These are phyloP conservation scores for Skeletonema marinoi DNA, from an alignment of 108 stramenopile genomes.

Conservation along the genomic window DNA sequence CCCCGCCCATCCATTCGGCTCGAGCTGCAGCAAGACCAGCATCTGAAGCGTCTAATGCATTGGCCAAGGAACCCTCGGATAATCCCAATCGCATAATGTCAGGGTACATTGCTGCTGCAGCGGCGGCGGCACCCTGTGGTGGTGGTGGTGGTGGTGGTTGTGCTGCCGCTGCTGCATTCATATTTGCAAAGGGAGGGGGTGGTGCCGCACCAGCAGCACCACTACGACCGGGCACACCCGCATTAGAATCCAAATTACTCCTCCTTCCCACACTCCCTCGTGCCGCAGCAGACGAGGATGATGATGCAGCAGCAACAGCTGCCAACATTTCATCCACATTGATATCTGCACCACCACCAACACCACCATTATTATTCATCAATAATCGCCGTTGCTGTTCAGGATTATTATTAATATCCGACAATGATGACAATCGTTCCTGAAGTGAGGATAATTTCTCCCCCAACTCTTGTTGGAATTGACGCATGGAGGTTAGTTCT, in stretches of 20 bases:
- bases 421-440: slow-evolving; percentile 4
- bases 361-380: background rate
- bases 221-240: background rate
- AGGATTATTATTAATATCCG: background rate
- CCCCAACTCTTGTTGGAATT: slow-evolving; percentile 26
- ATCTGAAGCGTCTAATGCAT: background rate
- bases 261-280: background rate
- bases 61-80: background rate
- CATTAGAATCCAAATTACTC: background rate
- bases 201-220: background rate
- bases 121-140: background rate
- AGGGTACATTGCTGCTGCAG: background rate
- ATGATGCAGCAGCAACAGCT: background rate
- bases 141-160: background rate
- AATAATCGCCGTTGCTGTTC: background rate
- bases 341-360: background rate
- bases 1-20: background rate
- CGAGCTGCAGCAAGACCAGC: background rate
- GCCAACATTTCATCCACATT: slow-evolving; percentile 8
- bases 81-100: background rate
- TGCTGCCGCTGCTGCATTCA: background rate
- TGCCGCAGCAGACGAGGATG: background rate
- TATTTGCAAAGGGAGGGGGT: background rate
- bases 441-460: slow-evolving; percentile 14
- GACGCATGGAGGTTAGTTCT: slow-evolving; percentile 11